phyloP scores from a whole-genome alignment of 208 protist genomes.

The Leishmania tropica region DNA sequence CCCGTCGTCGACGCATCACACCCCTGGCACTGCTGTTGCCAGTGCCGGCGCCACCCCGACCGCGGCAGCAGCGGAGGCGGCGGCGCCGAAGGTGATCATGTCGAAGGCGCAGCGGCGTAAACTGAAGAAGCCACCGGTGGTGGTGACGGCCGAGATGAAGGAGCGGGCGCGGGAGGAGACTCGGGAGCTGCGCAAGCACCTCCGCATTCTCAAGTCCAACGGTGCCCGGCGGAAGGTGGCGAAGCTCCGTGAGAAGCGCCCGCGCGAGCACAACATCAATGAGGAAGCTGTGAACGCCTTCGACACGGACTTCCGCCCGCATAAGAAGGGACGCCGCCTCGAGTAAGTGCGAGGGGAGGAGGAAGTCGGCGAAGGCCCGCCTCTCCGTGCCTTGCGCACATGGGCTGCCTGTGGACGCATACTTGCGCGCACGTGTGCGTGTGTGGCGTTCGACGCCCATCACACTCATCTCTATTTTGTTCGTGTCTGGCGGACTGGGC shows the following conservation, averaged over 20 bases:
- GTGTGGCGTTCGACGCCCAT: not conserved
- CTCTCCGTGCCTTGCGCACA: not conserved
- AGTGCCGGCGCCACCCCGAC: not conserved
- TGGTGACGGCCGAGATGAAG: constrained; percentile 86
- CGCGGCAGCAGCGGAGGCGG: constrained; percentile 15
- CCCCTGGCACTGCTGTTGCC: constrained; percentile 1
- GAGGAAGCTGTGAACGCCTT: constrained; percentile 73
- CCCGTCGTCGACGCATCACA: not conserved
- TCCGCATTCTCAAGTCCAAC: constrained; percentile 91
- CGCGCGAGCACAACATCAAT: constrained; percentile 54
- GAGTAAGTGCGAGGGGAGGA: constrained; percentile 36
- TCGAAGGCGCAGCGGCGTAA: constrained; percentile 74
- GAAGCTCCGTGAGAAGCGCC: constrained; percentile 72
- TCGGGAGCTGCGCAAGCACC: constrained; percentile 82
- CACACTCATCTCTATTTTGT: not conserved
- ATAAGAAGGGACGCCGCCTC: constrained; percentile 71
- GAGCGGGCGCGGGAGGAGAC: constrained; percentile 70
- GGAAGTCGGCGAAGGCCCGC: not conserved
- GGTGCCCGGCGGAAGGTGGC: constrained; percentile 79
- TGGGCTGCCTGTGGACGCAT: not conserved
- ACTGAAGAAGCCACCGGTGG: constrained; percentile 72
- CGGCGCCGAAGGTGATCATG: constrained; percentile 66
- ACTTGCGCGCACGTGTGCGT: not conserved
- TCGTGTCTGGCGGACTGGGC: not conserved
- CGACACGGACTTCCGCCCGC: constrained; percentile 56